Conservation (phyloP, 768 basidiomycete genomes). For the Macrolepiota albuminosa region DNA sequence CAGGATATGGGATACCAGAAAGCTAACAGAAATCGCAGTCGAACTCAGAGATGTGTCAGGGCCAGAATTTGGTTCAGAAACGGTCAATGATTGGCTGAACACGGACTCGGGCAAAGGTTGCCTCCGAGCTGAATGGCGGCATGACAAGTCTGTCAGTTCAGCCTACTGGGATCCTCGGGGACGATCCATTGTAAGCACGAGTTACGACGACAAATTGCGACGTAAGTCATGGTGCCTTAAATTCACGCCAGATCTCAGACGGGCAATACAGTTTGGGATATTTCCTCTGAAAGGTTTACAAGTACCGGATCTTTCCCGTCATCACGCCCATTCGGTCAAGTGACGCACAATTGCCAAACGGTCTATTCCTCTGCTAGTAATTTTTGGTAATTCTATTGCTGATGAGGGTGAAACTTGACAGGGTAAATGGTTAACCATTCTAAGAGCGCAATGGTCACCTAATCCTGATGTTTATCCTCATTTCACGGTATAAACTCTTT, state of each 20-base stretch:
- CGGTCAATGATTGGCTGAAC: conserved; percentile 43
- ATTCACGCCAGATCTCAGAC: conserved; percentile 5
- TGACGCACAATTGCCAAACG: conserved; percentile 78
- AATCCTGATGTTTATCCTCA: conserved; percentile 81
- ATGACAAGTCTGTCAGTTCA: conserved; percentile 75
- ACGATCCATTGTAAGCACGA: conserved; percentile 74
- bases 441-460: conserved; percentile 73
- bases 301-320: conserved; percentile 47
- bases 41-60: conserved; percentile 23
- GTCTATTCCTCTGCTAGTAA: conserved; percentile 31
- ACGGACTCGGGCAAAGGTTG: conserved; percentile 49
- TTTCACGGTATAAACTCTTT: conserved; percentile 57
- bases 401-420: conserved; percentile 21
- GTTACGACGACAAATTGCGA: conserved; percentile 75
- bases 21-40: conserved; percentile 42
- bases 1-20: conserved; percentile 81
- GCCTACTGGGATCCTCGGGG: conserved; percentile 87
- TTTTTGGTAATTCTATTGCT: background rate
- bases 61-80: conserved; percentile 32
- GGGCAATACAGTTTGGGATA: conserved; percentile 65
- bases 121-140: conserved; percentile 61
- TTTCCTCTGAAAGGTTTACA: conserved; percentile 47
- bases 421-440: conserved; percentile 80
- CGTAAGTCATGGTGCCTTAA: conserved; percentile 38
- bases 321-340: conserved; percentile 56